phyloP scores from a whole-genome alignment of 768 basidiomycete species.

The Fibroporia radiculosa region DNA sequence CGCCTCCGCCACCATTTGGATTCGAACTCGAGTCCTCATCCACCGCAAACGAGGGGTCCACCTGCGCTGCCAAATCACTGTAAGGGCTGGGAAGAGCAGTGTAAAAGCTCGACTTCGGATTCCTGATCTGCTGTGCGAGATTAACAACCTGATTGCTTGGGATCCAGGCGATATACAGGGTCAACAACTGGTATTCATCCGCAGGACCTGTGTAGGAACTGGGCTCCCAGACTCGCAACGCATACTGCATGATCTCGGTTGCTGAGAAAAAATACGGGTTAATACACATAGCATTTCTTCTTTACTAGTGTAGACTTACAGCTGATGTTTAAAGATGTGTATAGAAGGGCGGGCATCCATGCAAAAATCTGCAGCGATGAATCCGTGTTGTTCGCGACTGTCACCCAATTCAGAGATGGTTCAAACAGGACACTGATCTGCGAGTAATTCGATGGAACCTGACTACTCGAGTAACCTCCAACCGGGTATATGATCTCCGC shows the following conservation, averaged over 20 bases:
- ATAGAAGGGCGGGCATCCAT: constrained; percentile 49
- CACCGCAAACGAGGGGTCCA: constrained; percentile 63
- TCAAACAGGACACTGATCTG: constrained; percentile 64
- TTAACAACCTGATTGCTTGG: constrained; percentile 43
- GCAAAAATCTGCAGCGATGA: constrained; percentile 75
- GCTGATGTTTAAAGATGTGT: constrained; percentile 35
- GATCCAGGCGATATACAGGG: constrained; percentile 68
- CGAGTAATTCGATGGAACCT: constrained; percentile 31
- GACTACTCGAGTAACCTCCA: constrained; percentile 10
- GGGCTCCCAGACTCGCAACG: constrained; percentile 67
- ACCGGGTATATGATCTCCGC: constrained; percentile 54
- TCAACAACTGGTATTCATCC: constrained; percentile 49
- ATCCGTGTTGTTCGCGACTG: constrained; percentile 48
- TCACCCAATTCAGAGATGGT: constrained; percentile 53
- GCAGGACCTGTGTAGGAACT: constrained; percentile 37
- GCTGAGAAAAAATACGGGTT: constrained; percentile 17
- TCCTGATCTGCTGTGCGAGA: constrained; percentile 61
- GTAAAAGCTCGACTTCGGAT: constrained; percentile 57
- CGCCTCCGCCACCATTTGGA: constrained; percentile 13
- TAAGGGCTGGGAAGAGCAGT: constrained; percentile 35
- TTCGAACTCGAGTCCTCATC: constrained; percentile 27
- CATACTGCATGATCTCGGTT: constrained; percentile 38
- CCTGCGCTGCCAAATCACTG: constrained; percentile 52
- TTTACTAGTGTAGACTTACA: constrained; percentile 21
- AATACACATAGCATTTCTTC: not conserved